phyloP scores from a whole-genome alignment of 192 early-diverging fungal species.

The Coemansia erecta region DNA sequence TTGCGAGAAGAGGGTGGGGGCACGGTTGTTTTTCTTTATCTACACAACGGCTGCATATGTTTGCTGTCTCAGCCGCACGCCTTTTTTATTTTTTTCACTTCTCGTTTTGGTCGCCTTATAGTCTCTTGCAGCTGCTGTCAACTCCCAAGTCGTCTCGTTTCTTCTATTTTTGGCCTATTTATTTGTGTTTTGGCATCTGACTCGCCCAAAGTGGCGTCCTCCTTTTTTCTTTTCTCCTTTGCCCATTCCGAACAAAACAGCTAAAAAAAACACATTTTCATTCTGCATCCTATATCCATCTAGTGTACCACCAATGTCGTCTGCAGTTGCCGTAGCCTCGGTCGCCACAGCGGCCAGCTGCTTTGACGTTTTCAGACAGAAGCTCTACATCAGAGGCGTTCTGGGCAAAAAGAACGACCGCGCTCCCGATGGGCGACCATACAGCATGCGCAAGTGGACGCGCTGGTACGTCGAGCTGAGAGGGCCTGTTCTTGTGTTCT shows the following conservation, averaged over 20 bases:
- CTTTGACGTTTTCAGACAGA: constrained; percentile 68
- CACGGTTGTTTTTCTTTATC: too few relatives aligned
- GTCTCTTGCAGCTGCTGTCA: background rate
- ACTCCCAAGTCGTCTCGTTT: background rate
- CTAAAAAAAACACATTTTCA: background rate
- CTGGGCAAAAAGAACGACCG: constrained; percentile 68
- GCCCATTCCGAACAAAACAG: background rate
- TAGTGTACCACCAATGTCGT: constrained; percentile 17
- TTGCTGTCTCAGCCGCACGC: too few relatives aligned
- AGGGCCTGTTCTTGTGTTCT: constrained; percentile 66
- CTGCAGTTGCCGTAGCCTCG: constrained; percentile 27
- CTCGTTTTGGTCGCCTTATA: too few relatives aligned
- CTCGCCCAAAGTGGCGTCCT: constrained; percentile 7
- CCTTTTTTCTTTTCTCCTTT: background rate
- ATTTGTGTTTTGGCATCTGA: constrained; percentile 3
- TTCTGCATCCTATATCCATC: background rate
- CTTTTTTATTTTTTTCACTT: too few relatives aligned
- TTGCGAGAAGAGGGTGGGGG: too few relatives aligned
- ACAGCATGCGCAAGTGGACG: constrained; percentile 64
- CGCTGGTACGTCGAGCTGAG: constrained; percentile 71
- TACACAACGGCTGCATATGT: too few relatives aligned
- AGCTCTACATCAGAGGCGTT: constrained; percentile 71
- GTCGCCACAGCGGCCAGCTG: constrained; percentile 35
- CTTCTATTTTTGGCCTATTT: background rate
- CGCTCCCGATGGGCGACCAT: constrained; percentile 60